Base-by-base conservation (phyloP, 495 filamentous ascomycete genomes). In the Podospora tetraspora region DNA sequence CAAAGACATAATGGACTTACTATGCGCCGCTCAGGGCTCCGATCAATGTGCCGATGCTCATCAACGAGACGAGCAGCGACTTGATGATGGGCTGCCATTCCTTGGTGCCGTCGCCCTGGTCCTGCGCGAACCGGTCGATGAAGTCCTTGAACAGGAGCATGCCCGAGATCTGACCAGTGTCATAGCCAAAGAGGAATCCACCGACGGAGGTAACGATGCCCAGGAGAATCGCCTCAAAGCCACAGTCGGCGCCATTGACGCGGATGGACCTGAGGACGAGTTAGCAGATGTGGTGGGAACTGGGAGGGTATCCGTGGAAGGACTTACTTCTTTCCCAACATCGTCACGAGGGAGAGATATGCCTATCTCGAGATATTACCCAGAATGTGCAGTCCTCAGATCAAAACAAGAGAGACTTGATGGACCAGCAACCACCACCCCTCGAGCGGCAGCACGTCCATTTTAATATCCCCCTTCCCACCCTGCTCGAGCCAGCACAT, bases 111-210 rank as follows among this genome's bases (percentile, higher is more conserved):
- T 73, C 68, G 10, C 61, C 61, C 21, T 52, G 64, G 30, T 79
- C 71, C 24, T 78, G 71, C 19, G 80, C 81, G 62, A 86, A 86
- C 16, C 79, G 75, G 16, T 78, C 60, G 52, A 80, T 71, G 73
- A 84, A 86, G 68, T 85, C 79, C 2, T 73, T 43, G 84, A 91
- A 90, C 59, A 84, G 83, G 22, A 89, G 82, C 75, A 91, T 90
- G 69, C 83, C 84, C 37, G 82, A 84, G 71, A 86, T 84, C 74
- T 85, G 84, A 63, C 84, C 83, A 69, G 89, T 92, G 34, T 91
- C 88, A 67, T 91, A 91, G 71, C 88, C 88, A 69, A 92, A 92
- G 68, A 92, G 88, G 76, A 92, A 89, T 69, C 90, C 90, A 73
- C 90, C 90, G 82, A 92, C 89, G 10, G 90, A 80, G 23, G 80